Base-by-base conservation (phyloP, 306 rosid genomes). In the barrel medic (Medicago truncatula) region DNA sequence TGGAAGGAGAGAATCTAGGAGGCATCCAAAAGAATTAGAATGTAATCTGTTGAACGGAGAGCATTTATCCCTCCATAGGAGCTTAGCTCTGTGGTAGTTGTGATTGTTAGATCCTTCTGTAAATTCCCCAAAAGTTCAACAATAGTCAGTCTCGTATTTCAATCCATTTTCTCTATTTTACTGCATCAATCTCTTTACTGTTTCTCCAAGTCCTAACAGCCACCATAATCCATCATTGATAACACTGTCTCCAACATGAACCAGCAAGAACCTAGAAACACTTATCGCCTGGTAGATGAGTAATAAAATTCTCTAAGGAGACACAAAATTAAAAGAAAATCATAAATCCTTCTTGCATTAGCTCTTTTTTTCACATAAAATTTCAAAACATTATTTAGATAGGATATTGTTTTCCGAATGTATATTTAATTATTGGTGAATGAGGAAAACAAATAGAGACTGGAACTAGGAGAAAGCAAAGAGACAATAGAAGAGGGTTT, bases 401-500 rank as follows among this genome's bases (percentile, higher is more conserved):
- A 60, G 20, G 41, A 63, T 58, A 54, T 67, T 31, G 23, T 14
- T 67, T 60, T 60, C 53, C 20, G n/a, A 58, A 36, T 9, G 28
- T 70, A 53, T 17, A 40, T 39, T 52, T 70, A 23, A 62, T 7
- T 65, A 57, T 21, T 23, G 41, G 67, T 21, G 52, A 17, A 54
- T 15, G 47, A 14, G 43, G 15, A 6, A 49, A 49, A 20, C 76
- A 53, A 73, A 49, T 25, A 21, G 40, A 21, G 59, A 71, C 40
- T 8, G 8, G 20, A 38, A 76, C 36, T 11, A 36, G 7, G 47
- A 72, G 49, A 43, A 11, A 36, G 71, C 71, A 14, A 77, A 43
- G 60, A 0, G 28, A 25, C 63, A 66, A 21, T 10, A 71, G 38
- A 80, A 31, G 31, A 39, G 57, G 73, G 23, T 50, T 69, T 69